Evolutionary conservation across 2,329 filamentous ascomycete species (phyloP).

Genomic region (Lachnellula suecica): DNA sequence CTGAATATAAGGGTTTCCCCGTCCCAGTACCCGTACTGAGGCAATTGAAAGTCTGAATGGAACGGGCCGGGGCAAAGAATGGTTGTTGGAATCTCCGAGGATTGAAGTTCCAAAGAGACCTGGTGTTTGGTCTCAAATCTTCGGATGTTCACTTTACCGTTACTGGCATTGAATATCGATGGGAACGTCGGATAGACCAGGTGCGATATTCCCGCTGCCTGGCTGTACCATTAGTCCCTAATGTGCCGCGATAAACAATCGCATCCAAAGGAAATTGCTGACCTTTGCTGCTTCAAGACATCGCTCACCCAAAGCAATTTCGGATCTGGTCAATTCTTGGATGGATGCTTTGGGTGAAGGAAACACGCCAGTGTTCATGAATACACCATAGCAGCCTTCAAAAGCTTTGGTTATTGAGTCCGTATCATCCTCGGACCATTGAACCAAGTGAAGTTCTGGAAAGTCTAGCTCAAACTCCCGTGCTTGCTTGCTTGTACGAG

Average conservation of each 20-base stretch:
- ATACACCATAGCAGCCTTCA: constrained; percentile 4
- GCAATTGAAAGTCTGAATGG: constrained; percentile 2
- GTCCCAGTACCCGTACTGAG: neutral
- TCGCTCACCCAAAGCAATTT: constrained; percentile 1
- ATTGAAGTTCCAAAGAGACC: neutral
- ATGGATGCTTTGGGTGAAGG: neutral
- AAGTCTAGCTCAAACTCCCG: neutral
- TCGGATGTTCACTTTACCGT: constrained; percentile 3
- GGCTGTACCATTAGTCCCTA: neutral
- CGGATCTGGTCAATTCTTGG: neutral
- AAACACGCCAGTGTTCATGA: constrained; percentile 2
- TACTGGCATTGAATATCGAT: constrained; percentile 5
- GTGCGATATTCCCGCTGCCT: constrained; percentile 1
- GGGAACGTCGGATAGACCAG: constrained; percentile 5
- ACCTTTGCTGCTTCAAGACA: constrained; percentile 3
- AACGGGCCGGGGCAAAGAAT: constrained; percentile 7
- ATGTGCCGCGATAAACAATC: neutral
- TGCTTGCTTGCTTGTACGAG: constrained; percentile 3
- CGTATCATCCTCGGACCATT: neutral
- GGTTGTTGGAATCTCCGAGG: neutral
- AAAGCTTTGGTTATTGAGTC: constrained; percentile 1
- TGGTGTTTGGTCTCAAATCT: constrained; percentile 6
- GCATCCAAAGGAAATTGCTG: neutral
- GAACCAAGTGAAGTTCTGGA: constrained; percentile 1
- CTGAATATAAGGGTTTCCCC: constrained; percentile 45